Percentiles rank a stretch among this genome's conserved stretches.
Conservation (phyloP, 164 flowering plant species). For the Kingdonia uniflora region DNA sequence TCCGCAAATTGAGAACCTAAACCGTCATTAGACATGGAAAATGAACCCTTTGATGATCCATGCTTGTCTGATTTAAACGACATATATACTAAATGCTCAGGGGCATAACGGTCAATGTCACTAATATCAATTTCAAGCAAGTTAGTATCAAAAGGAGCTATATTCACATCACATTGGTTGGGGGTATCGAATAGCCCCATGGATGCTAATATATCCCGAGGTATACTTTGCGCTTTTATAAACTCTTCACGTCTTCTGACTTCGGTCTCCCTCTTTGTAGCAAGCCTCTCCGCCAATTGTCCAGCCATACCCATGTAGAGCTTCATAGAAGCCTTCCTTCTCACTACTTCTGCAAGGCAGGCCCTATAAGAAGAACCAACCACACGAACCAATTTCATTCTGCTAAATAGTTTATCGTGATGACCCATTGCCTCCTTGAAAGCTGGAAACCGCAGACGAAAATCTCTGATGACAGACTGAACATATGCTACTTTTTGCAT, state of each 20-base stretch:
- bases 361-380: slow-evolving; percentile 90
- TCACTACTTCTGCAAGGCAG: slow-evolving; percentile 90
- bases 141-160: slow-evolving; percentile 71
- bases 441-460: slow-evolving; percentile 77
- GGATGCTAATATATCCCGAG: slow-evolving; percentile 66
- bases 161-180: slow-evolving; percentile 78
- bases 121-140: slow-evolving; percentile 78
- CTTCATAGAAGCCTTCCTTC: slow-evolving; percentile 92
- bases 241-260: slow-evolving; percentile 84
- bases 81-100: slow-evolving; percentile 53
- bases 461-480: slow-evolving; percentile 63
- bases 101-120: slow-evolving; percentile 83
- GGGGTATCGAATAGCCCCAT: slow-evolving; percentile 96
- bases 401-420: slow-evolving; percentile 60
- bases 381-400: slow-evolving; percentile 65
- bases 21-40: slow-evolving; percentile 43
- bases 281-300: slow-evolving; percentile 93
- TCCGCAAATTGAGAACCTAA: slow-evolving; percentile 41
- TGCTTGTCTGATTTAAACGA: slow-evolving; percentile 46
- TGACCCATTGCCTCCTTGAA: slow-evolving; percentile 83
- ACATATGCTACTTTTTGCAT: slow-evolving; percentile 80
- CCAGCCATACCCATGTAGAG: slow-evolving; percentile 99
- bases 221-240: slow-evolving; percentile 58
- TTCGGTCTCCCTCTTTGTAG: slow-evolving; percentile 76
- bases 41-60: slow-evolving; percentile 40